Conservation (phyloP, 306 rosid genomes). For the Casuarina glauca region DNA sequence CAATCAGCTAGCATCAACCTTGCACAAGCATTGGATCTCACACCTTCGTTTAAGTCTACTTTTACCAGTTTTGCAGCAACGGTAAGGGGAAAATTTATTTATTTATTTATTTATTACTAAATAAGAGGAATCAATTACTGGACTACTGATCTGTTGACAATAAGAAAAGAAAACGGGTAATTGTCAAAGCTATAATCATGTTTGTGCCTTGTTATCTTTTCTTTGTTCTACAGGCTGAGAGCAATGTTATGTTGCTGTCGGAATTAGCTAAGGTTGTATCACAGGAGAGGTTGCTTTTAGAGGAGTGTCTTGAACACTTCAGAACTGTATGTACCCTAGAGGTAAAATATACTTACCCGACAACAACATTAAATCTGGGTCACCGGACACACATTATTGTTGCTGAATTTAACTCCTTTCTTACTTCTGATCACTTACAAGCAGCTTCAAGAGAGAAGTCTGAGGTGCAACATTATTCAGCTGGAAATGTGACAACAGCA, state of each 20-base stretch:
- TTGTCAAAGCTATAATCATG: background rate
- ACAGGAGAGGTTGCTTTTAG: conserved; percentile 61
- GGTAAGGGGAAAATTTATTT: conserved; percentile 23
- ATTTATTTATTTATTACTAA: too few species aligned
- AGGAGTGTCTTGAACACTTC: conserved; percentile 58
- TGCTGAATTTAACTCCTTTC: background rate
- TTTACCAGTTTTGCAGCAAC: conserved; percentile 37
- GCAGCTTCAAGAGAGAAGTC: conserved; percentile 63
- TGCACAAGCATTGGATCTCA: conserved; percentile 50
- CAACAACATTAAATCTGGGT: background rate
- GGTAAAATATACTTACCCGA: conserved; percentile 40
- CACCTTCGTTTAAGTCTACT: conserved; percentile 45
- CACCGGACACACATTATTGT: background rate
- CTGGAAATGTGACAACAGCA: conserved; percentile 30
- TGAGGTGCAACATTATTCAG: conserved; percentile 55
- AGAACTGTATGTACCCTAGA: conserved; percentile 45
- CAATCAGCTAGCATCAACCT: conserved; percentile 38
- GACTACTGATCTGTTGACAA: too few species aligned
- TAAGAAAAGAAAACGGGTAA: background rate
- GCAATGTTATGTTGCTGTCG: conserved; percentile 47
- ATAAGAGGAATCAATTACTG: too few species aligned
- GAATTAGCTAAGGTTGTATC: conserved; percentile 62
- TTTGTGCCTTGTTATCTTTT: background rate
- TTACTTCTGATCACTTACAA: conserved; percentile 9
- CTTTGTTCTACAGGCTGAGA: conserved; percentile 46